Evolutionary conservation across 2,329 filamentous ascomycete species (phyloP).

Genomic region (Colletotrichum sp.): DNA sequence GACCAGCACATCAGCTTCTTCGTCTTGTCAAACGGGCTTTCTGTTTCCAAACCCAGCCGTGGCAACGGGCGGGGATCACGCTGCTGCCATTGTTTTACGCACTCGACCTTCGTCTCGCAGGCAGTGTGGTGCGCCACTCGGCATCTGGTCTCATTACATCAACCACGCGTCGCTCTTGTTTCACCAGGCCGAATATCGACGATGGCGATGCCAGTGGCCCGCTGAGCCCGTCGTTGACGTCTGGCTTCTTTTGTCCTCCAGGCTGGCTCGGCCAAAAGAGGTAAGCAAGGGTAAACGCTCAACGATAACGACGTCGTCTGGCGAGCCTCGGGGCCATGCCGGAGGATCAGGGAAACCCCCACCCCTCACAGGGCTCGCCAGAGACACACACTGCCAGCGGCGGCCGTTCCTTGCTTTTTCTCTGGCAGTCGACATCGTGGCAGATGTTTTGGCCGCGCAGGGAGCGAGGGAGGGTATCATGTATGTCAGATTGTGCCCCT

Average conservation of each 20-base stretch:
- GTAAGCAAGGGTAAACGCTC: neutral
- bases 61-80: neutral
- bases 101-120: neutral
- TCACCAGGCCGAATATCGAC: neutral
- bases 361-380: neutral
- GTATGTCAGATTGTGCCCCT: slow-evolving; percentile 13
- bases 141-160: neutral
- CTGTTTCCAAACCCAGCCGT: neutral
- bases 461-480: neutral
- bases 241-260: neutral
- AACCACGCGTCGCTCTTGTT: neutral
- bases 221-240: neutral
- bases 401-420: neutral
- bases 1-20: neutral
- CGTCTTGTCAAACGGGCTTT: slow-evolving; percentile 4
- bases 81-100: neutral
- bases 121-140: neutral
- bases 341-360: neutral
- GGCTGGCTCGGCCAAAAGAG: neutral
- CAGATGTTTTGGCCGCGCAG: neutral
- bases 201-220: neutral
- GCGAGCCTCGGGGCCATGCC: neutral
- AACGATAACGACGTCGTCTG: neutral
- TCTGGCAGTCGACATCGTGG: neutral
- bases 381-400: neutral